These are phyloP conservation scores for Lichtheimia ramosa DNA, from an alignment of 371 early-diverging fungal species.

Conservation along the genomic window DNA sequence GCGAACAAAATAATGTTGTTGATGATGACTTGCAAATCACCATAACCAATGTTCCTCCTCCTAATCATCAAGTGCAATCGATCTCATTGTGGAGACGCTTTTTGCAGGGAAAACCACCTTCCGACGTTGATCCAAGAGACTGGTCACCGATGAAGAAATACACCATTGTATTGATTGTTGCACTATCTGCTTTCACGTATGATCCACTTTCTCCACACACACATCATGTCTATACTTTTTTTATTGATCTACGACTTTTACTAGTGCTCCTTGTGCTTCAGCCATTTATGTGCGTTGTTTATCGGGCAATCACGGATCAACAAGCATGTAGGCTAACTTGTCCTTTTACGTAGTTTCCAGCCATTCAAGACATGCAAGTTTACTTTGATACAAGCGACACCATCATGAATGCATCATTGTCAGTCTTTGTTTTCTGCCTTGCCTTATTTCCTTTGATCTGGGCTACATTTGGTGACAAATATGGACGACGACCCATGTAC, in stretches of 20 bases:
- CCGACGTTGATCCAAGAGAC: slow-evolving; percentile 9
- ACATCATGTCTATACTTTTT: neutral
- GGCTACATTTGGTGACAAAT: slow-evolving; percentile 17
- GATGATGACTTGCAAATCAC: too few relatives aligned
- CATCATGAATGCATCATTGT: slow-evolving; percentile 29
- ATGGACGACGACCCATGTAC: slow-evolving; percentile 26
- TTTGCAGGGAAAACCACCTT: too few relatives aligned
- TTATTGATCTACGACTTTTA: neutral
- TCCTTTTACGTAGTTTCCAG: slow-evolving; percentile 20
- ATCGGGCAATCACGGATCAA: too few relatives aligned
- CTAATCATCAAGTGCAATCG: too few relatives aligned
- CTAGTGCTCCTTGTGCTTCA: slow-evolving; percentile 20
- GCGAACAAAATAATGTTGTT: too few relatives aligned
- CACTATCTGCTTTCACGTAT: slow-evolving; percentile 18
- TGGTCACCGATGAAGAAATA: slow-evolving; percentile 14
- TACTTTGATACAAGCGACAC: slow-evolving; percentile 25
- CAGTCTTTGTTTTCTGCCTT: slow-evolving; percentile 27
- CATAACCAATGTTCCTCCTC: too few relatives aligned
- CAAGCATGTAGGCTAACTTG: neutral
- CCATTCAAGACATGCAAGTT: slow-evolving; percentile 22
- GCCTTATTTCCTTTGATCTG: slow-evolving; percentile 31
- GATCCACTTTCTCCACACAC: neutral
- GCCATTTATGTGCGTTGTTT: slow-evolving; percentile 23
- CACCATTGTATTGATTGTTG: slow-evolving; percentile 14
- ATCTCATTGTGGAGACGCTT: too few relatives aligned